phyloP scores from a whole-genome alignment of 1,284 basidiomycete genomes.

The Microbotryomycetes sp. region DNA sequence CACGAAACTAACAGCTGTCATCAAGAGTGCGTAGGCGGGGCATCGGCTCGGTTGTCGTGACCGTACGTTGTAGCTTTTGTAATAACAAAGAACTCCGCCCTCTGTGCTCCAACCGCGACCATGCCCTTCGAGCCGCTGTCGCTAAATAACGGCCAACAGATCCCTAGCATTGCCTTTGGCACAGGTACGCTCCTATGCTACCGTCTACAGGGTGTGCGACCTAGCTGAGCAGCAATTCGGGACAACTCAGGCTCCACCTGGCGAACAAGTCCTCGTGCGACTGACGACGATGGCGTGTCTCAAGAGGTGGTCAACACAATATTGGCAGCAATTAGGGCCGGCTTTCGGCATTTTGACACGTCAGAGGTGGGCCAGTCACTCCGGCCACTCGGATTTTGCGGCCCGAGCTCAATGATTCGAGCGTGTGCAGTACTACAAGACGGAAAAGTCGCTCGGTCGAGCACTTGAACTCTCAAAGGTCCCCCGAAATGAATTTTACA shows the following conservation, averaged over 20 bases:
- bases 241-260: not conserved
- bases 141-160: not conserved
- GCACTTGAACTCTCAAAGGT: constrained; percentile 55
- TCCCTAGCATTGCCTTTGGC: constrained; percentile 54
- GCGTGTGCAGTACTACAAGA: constrained; percentile 40
- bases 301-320: constrained; percentile 14
- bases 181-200: constrained; percentile 60
- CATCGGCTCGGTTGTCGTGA: no score
- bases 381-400: no score
- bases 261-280: constrained; percentile 3
- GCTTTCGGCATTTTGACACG: constrained; percentile 16
- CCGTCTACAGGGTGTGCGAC: no score
- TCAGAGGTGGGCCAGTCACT: constrained; percentile 9
- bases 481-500: constrained; percentile 53
- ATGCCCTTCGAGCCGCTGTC: not conserved
- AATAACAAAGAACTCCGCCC: not conserved
- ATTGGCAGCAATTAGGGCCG: not conserved
- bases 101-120: no score
- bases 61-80: not conserved
- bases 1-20: constrained; percentile 45
- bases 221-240: not conserved
- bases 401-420: no score
- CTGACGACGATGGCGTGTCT: not conserved
- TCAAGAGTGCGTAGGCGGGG: not conserved
- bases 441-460: constrained; percentile 44